Evolutionary conservation across 2,329 filamentous ascomycete species (phyloP), one percentile per base, ranked within the genome.

Genomic region (Alternaria incomplexa): DNA sequence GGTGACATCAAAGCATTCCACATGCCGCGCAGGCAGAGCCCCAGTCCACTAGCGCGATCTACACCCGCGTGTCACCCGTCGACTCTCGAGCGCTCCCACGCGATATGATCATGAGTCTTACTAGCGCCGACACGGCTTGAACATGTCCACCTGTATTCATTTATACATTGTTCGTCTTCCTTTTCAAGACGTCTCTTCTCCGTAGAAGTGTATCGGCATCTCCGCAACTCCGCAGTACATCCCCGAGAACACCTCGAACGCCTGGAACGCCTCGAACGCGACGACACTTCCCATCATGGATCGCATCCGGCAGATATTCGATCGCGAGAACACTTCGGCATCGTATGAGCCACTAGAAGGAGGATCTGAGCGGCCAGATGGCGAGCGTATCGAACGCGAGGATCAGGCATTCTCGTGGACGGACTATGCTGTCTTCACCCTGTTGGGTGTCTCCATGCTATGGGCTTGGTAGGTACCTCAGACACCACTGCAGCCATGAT

Each of bases 391-490:
- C 46, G 72, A 77, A 32, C 44, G 61, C 11, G 66, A 71, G 45
- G 57, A 73, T n/a, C 65, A 64, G 61, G 57, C 65, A 36, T 97
- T 97, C 82, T 97, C 93, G 65, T 93, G 91, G 89, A 76, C 92
- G 36, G 92, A 96, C 78, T 99, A 98, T 81, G 83, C 82, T 71
- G 90, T 97, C 76, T 98, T 98, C 80, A 84, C 91, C 59, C 83
- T 97, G 54, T 84, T 98, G 25, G 96, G 96, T 54, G 86, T 97
- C 60, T 92, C 94, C 56, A 98, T 98, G 96, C 86, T 98, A 47
- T 98, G 95, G 95, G 93, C 95, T 58, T 98, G 95, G 95, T 96
- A 87, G 71, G 87, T 52, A 62, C 46, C 28, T 11, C 7, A 10
- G 4, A 47, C 50, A 40, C 23, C 28, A 45, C 58, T 15, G 47